Percentiles rank a stretch among this genome's conserved stretches.
These are phyloP conservation scores for Metarhizium brunneum DNA, from an alignment of 2,329 filamentous ascomycete genomes.

Conservation along the genomic window DNA sequence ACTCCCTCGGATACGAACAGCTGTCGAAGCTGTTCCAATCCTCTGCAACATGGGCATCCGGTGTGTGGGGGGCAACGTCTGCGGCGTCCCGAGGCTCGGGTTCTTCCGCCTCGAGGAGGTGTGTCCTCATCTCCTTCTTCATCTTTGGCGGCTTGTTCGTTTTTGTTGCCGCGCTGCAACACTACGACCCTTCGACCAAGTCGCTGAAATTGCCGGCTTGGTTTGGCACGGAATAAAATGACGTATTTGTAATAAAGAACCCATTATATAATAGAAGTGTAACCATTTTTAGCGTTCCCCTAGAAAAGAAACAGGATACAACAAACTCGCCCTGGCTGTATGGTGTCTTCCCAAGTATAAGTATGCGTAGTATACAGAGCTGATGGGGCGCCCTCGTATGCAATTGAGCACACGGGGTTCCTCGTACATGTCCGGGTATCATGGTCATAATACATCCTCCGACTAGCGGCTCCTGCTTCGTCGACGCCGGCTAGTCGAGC, in stretches of 20 bases:
- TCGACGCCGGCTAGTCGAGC: constrained; percentile 29
- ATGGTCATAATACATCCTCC: not conserved
- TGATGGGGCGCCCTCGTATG: not conserved
- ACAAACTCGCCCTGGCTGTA: too few relatives aligned
- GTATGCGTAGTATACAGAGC: not conserved
- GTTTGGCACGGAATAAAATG: constrained; percentile 8
- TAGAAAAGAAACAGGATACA: too few relatives aligned
- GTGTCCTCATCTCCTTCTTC: constrained; percentile 8
- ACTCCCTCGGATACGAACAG: constrained; percentile 33
- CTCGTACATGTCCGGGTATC: not conserved
- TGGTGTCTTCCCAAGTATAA: too few relatives aligned
- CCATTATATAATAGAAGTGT: not conserved
- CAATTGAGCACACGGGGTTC: not conserved
- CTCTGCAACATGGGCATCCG: constrained; percentile 14
- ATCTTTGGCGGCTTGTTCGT: constrained; percentile 9
- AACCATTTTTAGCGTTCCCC: not conserved
- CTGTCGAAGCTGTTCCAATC: constrained; percentile 15
- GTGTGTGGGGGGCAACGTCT: constrained; percentile 12
- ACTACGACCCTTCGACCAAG: constrained; percentile 3
- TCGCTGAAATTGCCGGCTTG: constrained; percentile 1
- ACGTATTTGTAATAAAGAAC: not conserved
- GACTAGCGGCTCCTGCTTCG: constrained; percentile 22
- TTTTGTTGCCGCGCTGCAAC: constrained; percentile 8
- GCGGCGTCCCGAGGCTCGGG: constrained; percentile 7
- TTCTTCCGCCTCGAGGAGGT: constrained; percentile 5